These are phyloP conservation scores for Linnemannia schmuckeri DNA, from an alignment of 192 early-diverging fungal species.

Conservation along the genomic window DNA sequence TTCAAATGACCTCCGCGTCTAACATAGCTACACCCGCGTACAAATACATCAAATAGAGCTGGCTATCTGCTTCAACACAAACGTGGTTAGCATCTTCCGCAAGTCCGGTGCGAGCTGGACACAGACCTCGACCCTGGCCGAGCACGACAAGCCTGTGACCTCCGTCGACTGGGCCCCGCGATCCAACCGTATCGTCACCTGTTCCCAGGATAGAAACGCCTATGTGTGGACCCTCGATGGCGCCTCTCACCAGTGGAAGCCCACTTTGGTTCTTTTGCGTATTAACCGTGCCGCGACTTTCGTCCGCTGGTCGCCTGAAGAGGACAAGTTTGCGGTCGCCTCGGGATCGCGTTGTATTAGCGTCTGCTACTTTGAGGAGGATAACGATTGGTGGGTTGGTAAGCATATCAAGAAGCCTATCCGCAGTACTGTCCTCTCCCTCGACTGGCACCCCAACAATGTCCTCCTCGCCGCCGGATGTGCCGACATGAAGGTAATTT, in stretches of 20 bases:
- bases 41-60: constrained; percentile 74
- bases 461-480: constrained; percentile 92
- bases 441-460: constrained; percentile 99
- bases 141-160: constrained; percentile 97
- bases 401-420: constrained; percentile 97
- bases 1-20: background rate
- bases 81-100: constrained; percentile 91
- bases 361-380: constrained; percentile 96
- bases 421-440: constrained; percentile 85
- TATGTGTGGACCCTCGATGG: constrained; percentile 97
- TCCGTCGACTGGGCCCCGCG: constrained; percentile 95
- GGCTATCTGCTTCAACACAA: constrained; percentile 90
- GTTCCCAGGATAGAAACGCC: constrained; percentile 98
- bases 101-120: constrained; percentile 73
- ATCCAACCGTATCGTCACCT: constrained; percentile 95
- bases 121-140: constrained; percentile 76
- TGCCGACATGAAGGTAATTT: constrained; percentile 79
- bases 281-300: constrained; percentile 97
- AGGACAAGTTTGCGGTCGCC: constrained; percentile 99
- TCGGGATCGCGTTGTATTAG: constrained; percentile 93
- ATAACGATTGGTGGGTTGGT: constrained; percentile 96
- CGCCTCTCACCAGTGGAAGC: constrained; percentile 79
- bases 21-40: background rate
- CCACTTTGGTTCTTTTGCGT: constrained; percentile 91
- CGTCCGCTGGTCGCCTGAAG: constrained; percentile 93